Conservation (phyloP, 805 yeast genomes). For the Lipomyces orientalis region DNA sequence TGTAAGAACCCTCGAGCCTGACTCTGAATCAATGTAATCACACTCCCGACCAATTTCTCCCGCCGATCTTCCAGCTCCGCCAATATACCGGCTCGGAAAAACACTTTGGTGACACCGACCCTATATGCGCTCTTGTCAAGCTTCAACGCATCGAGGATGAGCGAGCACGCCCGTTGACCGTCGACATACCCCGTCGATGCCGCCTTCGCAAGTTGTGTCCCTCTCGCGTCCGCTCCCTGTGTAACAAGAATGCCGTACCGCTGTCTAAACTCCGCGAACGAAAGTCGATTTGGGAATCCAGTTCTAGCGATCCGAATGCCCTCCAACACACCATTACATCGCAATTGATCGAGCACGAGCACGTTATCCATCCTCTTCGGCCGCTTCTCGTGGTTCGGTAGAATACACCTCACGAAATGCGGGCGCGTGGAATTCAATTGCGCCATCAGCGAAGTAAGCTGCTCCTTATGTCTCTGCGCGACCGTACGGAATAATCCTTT, state of each 20-base stretch:
- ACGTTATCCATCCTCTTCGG: constrained; percentile 74
- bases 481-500: constrained; percentile 71
- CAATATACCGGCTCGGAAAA: constrained; percentile 76
- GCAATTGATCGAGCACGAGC: constrained; percentile 82
- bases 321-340: constrained; percentile 97
- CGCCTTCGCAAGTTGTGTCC: neutral
- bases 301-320: constrained; percentile 97
- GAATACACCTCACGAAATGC: constrained; percentile 93
- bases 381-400: constrained; percentile 80
- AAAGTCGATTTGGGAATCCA: constrained; percentile 92
- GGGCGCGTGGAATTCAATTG: constrained; percentile 85
- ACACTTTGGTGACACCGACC: constrained; percentile 73
- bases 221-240: constrained; percentile 47
- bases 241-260: constrained; percentile 75
- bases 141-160: constrained; percentile 65
- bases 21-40: constrained; percentile 68
- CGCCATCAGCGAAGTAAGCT: constrained; percentile 69
- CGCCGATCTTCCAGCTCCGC: constrained; percentile 80
- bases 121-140: constrained; percentile 66
- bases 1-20: constrained; percentile 65
- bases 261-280: constrained; percentile 76
- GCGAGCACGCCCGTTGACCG: constrained; percentile 70
- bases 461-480: constrained; percentile 88
- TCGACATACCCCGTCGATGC: constrained; percentile 46
- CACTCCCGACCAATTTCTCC: constrained; percentile 62